Percentiles rank a stretch among this genome's conserved stretches.
phyloP scores from a whole-genome alignment of 495 filamentous ascomycete species.

The Bathelium albidoporum region DNA sequence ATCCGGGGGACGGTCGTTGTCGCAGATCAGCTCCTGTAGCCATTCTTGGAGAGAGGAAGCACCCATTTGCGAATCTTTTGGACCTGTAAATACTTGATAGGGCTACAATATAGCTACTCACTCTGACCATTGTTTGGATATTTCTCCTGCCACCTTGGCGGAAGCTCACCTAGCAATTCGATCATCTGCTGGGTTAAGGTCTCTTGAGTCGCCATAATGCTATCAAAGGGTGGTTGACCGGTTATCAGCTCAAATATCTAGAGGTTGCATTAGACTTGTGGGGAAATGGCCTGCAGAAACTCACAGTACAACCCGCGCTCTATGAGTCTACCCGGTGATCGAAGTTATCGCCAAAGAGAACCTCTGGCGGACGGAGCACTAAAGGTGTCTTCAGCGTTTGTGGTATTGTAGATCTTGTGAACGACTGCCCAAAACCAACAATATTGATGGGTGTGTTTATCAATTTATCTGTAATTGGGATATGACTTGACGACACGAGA shows the following conservation, averaged over 20 bases:
- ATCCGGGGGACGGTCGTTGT: background rate
- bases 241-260: slow-evolving; percentile 36
- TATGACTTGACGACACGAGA: background rate
- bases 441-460: slow-evolving; percentile 12
- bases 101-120: background rate
- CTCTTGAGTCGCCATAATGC: slow-evolving; percentile 25
- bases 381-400: slow-evolving; percentile 31
- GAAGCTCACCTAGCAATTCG: slow-evolving; percentile 30
- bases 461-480: background rate
- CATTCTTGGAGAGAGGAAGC: background rate
- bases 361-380: slow-evolving; percentile 33
- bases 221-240: slow-evolving; percentile 33
- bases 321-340: slow-evolving; percentile 38
- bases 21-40: background rate
- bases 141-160: slow-evolving; percentile 26
- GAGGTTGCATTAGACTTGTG: background rate
- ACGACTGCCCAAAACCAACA: slow-evolving; percentile 39
- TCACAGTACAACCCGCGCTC: slow-evolving; percentile 35
- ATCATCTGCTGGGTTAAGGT: slow-evolving; percentile 31
- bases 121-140: background rate
- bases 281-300: background rate
- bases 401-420: slow-evolving; percentile 23
- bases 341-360: slow-evolving; percentile 33
- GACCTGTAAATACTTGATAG: background rate
- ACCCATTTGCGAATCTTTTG: background rate